A percentile compares a stretch with the other conserved stretches of the same genome.
Evolutionary conservation across 2,329 filamentous ascomycete species (phyloP).

Genomic region (Penicillium sp.): DNA sequence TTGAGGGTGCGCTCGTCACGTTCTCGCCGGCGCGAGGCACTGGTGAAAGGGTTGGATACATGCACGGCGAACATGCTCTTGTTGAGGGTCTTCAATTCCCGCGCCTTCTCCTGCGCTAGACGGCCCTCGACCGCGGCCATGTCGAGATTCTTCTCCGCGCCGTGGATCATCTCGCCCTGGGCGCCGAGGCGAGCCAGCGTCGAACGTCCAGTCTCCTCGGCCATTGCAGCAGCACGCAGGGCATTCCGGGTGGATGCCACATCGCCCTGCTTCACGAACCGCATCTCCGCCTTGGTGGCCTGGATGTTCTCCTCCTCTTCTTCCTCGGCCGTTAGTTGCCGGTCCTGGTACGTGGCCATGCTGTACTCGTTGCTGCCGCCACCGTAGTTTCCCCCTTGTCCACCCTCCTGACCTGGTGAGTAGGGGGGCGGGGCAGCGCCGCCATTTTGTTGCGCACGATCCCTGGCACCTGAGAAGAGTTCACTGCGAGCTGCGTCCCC

Average conservation of each 20-base stretch:
- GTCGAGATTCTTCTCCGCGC: constrained; percentile 81
- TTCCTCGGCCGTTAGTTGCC: constrained; percentile 79
- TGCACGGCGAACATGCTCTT: constrained; percentile 88
- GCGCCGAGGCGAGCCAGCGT: constrained; percentile 73
- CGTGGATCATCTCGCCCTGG: constrained; percentile 79
- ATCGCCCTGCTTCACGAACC: constrained; percentile 75
- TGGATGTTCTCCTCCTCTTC: constrained; percentile 74
- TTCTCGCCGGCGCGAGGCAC: constrained; percentile 63
- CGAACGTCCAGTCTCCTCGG: constrained; percentile 69
- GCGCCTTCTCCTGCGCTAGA: constrained; percentile 75
- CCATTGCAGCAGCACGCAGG: constrained; percentile 66
- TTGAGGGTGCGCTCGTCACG: constrained; percentile 70
- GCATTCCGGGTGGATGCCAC: constrained; percentile 72
- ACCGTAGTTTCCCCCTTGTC: constrained; percentile 31
- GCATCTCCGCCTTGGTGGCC: constrained; percentile 72
- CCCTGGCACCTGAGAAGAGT: constrained; percentile 60
- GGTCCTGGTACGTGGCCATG: constrained; percentile 60
- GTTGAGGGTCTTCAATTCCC: constrained; percentile 82
- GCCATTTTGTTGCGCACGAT: constrained; percentile 51
- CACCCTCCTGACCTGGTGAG: constrained; percentile 21
- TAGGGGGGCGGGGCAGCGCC: constrained; percentile 28
- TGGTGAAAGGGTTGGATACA: constrained; percentile 76
- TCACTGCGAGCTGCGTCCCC: constrained; percentile 59
- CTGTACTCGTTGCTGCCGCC: constrained; percentile 40
- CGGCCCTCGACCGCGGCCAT: constrained; percentile 74